phyloP scores from a whole-genome alignment of 2,329 filamentous ascomycete genomes.

The Aspergillus felis region DNA sequence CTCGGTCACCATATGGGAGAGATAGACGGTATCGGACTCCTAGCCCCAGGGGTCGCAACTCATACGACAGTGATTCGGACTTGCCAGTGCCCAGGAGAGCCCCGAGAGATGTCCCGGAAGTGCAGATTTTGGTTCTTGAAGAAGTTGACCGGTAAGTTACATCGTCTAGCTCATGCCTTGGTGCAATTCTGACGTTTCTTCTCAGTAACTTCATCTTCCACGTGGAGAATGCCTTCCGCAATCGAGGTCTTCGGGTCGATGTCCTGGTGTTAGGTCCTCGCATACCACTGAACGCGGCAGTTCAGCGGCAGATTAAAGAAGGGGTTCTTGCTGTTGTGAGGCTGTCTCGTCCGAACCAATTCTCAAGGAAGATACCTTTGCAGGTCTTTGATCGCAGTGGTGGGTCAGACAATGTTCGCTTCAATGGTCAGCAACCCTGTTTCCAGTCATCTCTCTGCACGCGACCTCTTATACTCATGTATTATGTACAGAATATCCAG shows the following conservation, averaged over 20 bases:
- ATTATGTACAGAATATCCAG: constrained; percentile 63
- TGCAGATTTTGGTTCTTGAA: constrained; percentile 80
- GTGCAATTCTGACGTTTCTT: constrained; percentile 13
- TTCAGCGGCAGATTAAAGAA: constrained; percentile 80
- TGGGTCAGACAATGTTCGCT: constrained; percentile 71
- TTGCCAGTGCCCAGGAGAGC: constrained; percentile 70
- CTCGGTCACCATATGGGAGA: constrained; percentile 62
- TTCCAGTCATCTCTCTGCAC: neutral
- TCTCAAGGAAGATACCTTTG: constrained; percentile 68
- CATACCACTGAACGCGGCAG: constrained; percentile 71
- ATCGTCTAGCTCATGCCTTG: neutral
- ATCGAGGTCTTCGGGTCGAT: constrained; percentile 68
- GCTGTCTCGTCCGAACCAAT: constrained; percentile 66
- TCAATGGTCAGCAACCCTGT: constrained; percentile 54
- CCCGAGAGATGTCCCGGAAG: constrained; percentile 75
- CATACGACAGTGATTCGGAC: constrained; percentile 56
- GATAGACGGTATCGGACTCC: constrained; percentile 67
- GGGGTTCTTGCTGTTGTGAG: constrained; percentile 83
- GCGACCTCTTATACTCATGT: neutral
- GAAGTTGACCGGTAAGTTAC: constrained; percentile 58
- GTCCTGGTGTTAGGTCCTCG: constrained; percentile 75
- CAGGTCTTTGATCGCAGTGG: constrained; percentile 79
- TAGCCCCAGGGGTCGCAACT: constrained; percentile 57
- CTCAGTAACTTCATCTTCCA: constrained; percentile 72
- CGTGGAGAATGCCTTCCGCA: constrained; percentile 72